Evolutionary conservation across 768 basidiomycete genomes (phyloP).

Genomic region (Lactifluus echinatus): DNA sequence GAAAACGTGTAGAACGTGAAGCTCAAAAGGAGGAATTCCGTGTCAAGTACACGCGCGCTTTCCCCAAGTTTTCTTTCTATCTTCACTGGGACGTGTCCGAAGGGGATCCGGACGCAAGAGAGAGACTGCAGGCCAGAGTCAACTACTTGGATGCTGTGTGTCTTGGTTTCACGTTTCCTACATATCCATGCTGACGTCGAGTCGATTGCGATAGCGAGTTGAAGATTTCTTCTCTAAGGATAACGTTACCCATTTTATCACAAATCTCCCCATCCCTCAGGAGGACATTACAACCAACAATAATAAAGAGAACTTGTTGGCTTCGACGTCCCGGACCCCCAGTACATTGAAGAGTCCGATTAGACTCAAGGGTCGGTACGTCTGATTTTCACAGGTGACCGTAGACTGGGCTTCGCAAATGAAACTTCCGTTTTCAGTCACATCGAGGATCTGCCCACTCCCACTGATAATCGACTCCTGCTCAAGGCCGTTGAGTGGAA

Average conservation of each 20-base stretch:
- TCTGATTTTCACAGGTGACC: conserved; percentile 10
- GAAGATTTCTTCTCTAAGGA: conserved; percentile 84
- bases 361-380: conserved; percentile 50
- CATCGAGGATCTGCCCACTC: conserved; percentile 26
- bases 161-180: not conserved
- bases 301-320: conserved; percentile 59
- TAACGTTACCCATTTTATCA: conserved; percentile 77
- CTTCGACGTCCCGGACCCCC: conserved; percentile 22
- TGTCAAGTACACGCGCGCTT: conserved; percentile 36
- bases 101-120: conserved; percentile 30
- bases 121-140: conserved; percentile 47
- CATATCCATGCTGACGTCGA: not conserved
- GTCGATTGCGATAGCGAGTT: conserved; percentile 45
- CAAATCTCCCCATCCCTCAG: conserved; percentile 38
- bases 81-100: conserved; percentile 68
- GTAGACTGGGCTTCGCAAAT: not conserved
- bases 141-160: conserved; percentile 71
- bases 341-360: conserved; percentile 54
- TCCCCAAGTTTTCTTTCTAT: conserved; percentile 67
- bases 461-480: conserved; percentile 39
- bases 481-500: conserved; percentile 58
- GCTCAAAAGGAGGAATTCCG: conserved; percentile 19
- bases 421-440: conserved; percentile 19
- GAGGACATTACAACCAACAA: conserved; percentile 27
- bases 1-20: conserved; percentile 19